Evolutionary conservation across 148 eudicot species (phyloP).

Genomic region (Persicaria tinctoria): DNA sequence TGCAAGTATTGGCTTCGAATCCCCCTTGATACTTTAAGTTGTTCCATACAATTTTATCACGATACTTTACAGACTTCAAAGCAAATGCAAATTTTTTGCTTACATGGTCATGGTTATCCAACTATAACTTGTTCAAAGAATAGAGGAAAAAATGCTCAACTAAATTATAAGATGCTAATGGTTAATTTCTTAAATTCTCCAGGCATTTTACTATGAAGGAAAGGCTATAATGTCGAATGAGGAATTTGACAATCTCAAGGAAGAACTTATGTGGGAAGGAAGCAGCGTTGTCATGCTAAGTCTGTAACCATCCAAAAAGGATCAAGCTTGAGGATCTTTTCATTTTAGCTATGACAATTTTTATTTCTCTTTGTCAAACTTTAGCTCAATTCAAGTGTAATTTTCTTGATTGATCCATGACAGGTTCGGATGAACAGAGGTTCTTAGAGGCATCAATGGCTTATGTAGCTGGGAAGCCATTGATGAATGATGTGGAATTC

Average conservation of each 20-base stretch:
- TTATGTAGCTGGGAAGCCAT: conserved; percentile 77
- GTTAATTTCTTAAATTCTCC: conserved; percentile 12
- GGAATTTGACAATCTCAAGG: conserved; percentile 97
- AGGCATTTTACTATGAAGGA: conserved; percentile 97
- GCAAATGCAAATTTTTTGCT: not conserved
- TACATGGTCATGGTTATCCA: too few relatives aligned
- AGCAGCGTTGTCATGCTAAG: conserved; percentile 99
- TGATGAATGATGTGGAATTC: conserved; percentile 65
- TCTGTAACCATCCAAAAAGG: conserved; percentile 16
- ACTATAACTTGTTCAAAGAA: too few relatives aligned
- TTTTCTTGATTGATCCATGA: conserved; percentile 7
- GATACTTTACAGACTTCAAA: not conserved
- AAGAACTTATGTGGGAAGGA: conserved; percentile 99
- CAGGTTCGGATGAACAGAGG: conserved; percentile 89
- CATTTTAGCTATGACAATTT: not conserved
- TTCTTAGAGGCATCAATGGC: conserved; percentile 98
- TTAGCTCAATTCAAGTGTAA: not conserved
- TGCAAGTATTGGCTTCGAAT: conserved; percentile 40
- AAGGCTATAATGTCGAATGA: conserved; percentile 97
- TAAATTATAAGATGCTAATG: not conserved
- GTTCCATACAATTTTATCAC: not conserved
- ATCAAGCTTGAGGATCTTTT: not conserved
- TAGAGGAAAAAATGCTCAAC: not conserved
- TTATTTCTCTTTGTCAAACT: not conserved
- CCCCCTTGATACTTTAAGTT: not conserved